These are phyloP conservation scores for Colletotrichum sp. DNA, from an alignment of 2,329 filamentous ascomycete species.

Conservation along the genomic window DNA sequence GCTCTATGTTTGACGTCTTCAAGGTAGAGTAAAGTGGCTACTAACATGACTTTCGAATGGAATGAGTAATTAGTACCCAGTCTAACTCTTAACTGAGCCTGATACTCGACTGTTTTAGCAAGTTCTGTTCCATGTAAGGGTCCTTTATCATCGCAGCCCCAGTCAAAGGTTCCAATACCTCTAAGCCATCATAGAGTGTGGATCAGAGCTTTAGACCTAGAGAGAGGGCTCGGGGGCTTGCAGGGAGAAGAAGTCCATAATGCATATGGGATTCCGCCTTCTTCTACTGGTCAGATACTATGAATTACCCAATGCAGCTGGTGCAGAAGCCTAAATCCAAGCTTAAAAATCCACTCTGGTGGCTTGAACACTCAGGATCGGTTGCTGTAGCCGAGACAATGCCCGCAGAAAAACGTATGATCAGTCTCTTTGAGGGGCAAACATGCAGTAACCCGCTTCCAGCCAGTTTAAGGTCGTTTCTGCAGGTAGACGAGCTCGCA, in stretches of 20 bases:
- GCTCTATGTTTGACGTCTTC: accelerated
- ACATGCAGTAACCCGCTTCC: not conserved
- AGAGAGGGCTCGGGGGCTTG: not conserved
- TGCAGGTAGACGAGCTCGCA: not conserved
- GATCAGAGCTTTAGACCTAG: not conserved
- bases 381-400: not conserved
- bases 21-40: not conserved
- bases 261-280: not conserved
- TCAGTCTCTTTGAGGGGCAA: not conserved
- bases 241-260: not conserved
- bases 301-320: not conserved
- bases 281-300: not conserved
- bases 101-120: no score
- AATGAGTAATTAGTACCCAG: not conserved
- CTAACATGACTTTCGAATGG: not conserved
- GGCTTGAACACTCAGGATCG: not conserved
- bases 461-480: not conserved
- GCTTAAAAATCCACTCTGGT: not conserved
- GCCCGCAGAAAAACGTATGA: not conserved
- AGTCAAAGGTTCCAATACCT: accelerated
- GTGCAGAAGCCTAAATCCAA: not conserved
- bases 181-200: not conserved
- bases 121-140: not conserved
- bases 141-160: not conserved
- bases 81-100: not conserved